These are phyloP conservation scores for Dendrothele bispora DNA, from an alignment of 768 basidiomycete genomes.

Conservation along the genomic window DNA sequence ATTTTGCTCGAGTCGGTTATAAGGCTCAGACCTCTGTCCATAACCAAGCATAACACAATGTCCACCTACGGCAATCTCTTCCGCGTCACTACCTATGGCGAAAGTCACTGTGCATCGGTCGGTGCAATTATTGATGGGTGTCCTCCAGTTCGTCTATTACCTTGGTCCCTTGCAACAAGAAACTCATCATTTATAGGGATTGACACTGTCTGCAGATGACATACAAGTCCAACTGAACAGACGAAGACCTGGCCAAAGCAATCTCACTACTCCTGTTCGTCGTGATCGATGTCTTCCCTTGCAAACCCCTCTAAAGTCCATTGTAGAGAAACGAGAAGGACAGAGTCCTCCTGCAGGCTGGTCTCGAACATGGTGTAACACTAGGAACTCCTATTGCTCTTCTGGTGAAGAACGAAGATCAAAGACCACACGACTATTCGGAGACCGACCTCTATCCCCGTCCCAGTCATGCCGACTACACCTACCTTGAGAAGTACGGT, in stretches of 20 bases:
- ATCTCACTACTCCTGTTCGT: conserved; percentile 92
- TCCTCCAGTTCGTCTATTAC: conserved; percentile 69
- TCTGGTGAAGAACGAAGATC: conserved; percentile 97
- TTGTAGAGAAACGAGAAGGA: conserved; percentile 92
- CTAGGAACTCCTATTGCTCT: conserved; percentile 97
- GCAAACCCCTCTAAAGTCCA: neutral
- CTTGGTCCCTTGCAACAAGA: conserved; percentile 7
- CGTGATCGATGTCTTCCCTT: too few species aligned
- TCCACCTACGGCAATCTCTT: conserved; percentile 91
- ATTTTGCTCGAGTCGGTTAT: too few species aligned
- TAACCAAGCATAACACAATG: too few species aligned
- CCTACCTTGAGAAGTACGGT: conserved; percentile 96
- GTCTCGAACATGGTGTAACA: conserved; percentile 90
- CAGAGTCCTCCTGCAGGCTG: conserved; percentile 89
- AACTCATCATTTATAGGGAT: conserved; percentile 54
- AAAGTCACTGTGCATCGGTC: conserved; percentile 95
- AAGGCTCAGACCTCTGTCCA: too few species aligned
- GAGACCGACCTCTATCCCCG: conserved; percentile 98
- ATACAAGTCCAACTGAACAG: conserved; percentile 91
- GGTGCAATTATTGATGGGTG: conserved; percentile 98
- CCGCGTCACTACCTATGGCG: conserved; percentile 96
- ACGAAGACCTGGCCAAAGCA: conserved; percentile 92
- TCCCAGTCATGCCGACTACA: conserved; percentile 97
- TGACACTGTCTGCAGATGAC: conserved; percentile 76
- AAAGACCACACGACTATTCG: conserved; percentile 96